Base-by-base conservation (phyloP, 208 protist species). In the Trypanosomatidae sp. region DNA sequence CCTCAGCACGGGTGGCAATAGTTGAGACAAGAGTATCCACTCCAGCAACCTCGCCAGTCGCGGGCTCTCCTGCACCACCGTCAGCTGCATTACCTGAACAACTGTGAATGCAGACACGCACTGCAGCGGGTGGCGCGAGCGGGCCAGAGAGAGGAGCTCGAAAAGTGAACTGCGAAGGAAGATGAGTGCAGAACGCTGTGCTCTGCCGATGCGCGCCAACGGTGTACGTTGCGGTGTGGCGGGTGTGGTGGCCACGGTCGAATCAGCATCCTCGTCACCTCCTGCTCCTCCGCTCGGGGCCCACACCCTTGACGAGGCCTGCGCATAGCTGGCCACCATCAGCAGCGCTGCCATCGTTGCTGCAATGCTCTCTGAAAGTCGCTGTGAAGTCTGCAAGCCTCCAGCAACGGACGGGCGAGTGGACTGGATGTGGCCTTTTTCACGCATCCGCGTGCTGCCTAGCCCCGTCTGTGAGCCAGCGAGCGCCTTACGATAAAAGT, bases 251-350 rank as follows among this genome's bases (percentile, higher is more conserved):
- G n/a, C n/a, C 59, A 41, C 30, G 36, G 39, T 19, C 59, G 59
- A 43, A 64, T 43, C 15, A 6, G 25, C 13, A 19, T 9, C 41
- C 10, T 41, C 64, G 25, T 22, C 1, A 10, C 64, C 46, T 47
- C 64, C 64, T 13, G 12, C 64, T n/a, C 44, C 44, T 41, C 64
- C 44, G 19, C 1, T 33, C 64, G 43, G 44, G 66, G 9, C 33
- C 73, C 73, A 77, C 73, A 69, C 66, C 4, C 4, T 41, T 10
- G 73, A 77, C 49, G 66, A 73, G 13, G 67, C 67, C 58, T 77
- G 73, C 22, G 30, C 46, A 9, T 69, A 47, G 22, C 46, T 62
- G 3, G 56, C 41, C 12, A 77, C 44, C 66, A 77, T 60, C 39
- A 73, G 17, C 13, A 77, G 36, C 28, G 73, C 66, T 13, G 47